Evolutionary conservation across 441 rosid species (phyloP).

Genomic region (Lepidium campestre): DNA sequence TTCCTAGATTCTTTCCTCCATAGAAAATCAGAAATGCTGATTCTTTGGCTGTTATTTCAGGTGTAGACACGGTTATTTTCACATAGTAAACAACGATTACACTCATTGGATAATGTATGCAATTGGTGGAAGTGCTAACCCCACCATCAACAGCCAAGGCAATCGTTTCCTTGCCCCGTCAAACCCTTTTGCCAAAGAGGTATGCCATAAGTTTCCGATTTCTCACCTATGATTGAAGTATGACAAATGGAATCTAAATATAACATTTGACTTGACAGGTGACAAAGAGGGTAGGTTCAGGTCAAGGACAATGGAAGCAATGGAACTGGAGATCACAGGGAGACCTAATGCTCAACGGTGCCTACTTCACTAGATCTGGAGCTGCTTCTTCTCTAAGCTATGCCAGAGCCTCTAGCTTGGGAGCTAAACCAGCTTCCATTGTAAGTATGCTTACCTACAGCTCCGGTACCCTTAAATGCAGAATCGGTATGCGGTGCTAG

Average conservation of each 20-base stretch:
- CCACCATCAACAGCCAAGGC: constrained; percentile 70
- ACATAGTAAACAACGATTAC: constrained; percentile 65
- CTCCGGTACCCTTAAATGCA: constrained; percentile 52
- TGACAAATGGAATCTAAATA: neutral
- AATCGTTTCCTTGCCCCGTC: constrained; percentile 60
- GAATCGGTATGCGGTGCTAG: constrained; percentile 28
- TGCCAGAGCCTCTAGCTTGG: constrained; percentile 63
- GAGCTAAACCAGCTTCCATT: constrained; percentile 56
- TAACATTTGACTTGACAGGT: constrained; percentile 28
- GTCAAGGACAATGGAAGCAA: constrained; percentile 30
- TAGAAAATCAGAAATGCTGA: neutral
- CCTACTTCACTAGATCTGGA: constrained; percentile 56
- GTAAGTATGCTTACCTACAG: constrained; percentile 46
- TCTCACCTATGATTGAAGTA: neutral
- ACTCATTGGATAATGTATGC: constrained; percentile 76
- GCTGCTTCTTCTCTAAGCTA: constrained; percentile 38
- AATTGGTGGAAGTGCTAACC: constrained; percentile 69
- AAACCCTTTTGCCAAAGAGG: constrained; percentile 63
- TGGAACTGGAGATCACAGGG: constrained; percentile 68
- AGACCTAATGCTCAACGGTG: constrained; percentile 53
- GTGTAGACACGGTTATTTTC: constrained; percentile 70
- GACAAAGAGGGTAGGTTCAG: constrained; percentile 51
- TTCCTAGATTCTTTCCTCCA: neutral
- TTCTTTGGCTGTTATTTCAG: constrained; percentile 27
- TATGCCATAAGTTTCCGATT: neutral